phyloP scores from a whole-genome alignment of 1,284 basidiomycete species.

The Sanghuangporus baumii region DNA sequence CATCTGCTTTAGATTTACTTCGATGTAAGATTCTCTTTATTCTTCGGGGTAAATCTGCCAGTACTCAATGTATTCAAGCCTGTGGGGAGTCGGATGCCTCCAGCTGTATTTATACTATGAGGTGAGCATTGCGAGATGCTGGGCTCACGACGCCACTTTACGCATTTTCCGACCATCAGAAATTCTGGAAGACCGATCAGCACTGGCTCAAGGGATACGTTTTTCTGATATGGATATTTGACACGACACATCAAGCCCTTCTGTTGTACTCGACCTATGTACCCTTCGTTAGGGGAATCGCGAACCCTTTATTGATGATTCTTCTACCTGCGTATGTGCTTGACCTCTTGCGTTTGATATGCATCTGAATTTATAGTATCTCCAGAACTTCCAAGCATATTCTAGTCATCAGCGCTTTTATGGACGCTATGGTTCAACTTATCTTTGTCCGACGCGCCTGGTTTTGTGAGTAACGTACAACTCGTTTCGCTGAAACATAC shows the following conservation, averaged over 20 bases:
- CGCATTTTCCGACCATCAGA: background rate
- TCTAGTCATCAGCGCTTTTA: background rate
- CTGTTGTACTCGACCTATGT: background rate
- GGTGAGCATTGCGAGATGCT: background rate
- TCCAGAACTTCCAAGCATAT: background rate
- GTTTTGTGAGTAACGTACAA: background rate
- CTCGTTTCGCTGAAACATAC: background rate
- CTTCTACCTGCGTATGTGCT: background rate
- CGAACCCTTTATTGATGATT: background rate
- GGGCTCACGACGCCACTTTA: no score
- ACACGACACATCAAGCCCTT: background rate
- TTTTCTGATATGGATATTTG: background rate
- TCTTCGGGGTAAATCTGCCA: background rate
- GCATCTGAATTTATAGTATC: no score
- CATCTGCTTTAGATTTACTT: background rate
- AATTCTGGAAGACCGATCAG: background rate
- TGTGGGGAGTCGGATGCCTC: background rate
- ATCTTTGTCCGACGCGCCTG: background rate
- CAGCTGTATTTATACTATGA: background rate
- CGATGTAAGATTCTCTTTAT: background rate
- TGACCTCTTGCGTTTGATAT: no score
- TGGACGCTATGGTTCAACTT: background rate
- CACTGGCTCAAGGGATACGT: background rate
- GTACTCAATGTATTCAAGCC: background rate
- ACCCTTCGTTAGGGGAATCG: background rate